Evolutionary conservation across 495 filamentous ascomycete species (phyloP).

Genomic region (Neurospora sp.): DNA sequence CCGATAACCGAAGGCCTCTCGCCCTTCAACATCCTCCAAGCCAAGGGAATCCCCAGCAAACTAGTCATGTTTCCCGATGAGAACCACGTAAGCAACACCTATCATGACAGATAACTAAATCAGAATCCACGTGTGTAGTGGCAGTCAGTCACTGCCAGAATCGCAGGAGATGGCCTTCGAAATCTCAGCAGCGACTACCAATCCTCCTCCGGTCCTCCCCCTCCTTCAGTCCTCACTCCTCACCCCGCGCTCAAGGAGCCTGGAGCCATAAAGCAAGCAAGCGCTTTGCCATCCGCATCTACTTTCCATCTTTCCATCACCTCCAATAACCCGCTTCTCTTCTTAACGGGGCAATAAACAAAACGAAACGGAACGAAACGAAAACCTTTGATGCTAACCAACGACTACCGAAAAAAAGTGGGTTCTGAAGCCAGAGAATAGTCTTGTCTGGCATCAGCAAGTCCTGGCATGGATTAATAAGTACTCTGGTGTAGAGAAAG

Average conservation of each 20-base stretch:
- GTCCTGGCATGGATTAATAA: constrained; percentile 87
- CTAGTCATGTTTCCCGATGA: constrained; percentile 79
- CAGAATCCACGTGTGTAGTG: neutral
- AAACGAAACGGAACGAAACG: neutral
- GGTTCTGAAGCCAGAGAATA: constrained; percentile 89
- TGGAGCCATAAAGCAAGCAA: neutral
- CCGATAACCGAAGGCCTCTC: constrained; percentile 75
- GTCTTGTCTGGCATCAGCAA: constrained; percentile 79
- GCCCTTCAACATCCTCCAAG: constrained; percentile 83
- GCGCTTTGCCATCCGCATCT: neutral
- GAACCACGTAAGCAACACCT: constrained; percentile 41
- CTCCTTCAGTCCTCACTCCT: too few relatives aligned
- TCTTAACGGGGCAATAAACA: neutral
- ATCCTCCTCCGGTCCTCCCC: neutral
- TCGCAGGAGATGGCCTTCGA: neutral
- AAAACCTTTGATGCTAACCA: neutral
- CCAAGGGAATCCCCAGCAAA: constrained; percentile 55
- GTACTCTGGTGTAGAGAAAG: constrained; percentile 47
- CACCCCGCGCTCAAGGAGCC: neutral
- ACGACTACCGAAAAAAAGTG: constrained; percentile 41
- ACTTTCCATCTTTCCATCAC: neutral
- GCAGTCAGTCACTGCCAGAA: neutral
- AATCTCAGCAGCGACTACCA: neutral
- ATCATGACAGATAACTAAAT: neutral
- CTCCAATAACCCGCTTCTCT: neutral